Evolutionary conservation across 225 moss, liverwort and hornwort species (phyloP).

Genomic region (Asterella californica): DNA sequence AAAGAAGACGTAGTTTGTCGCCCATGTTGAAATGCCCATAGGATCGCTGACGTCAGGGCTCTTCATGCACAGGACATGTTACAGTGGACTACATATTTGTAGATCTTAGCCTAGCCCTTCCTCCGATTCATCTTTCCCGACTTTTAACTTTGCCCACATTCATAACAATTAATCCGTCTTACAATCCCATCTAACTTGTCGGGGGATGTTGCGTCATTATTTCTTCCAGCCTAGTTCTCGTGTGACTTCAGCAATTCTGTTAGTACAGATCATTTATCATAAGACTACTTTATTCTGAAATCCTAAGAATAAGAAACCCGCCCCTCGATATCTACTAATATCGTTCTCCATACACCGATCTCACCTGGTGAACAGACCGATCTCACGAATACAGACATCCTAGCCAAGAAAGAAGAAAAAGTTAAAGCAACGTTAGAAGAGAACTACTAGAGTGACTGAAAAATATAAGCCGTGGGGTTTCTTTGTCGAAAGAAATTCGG

Average conservation of each 20-base stretch:
- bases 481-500: too few relatives aligned
- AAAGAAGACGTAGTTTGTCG: conserved; percentile 15
- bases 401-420: too few relatives aligned
- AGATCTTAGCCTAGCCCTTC: neutral
- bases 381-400: too few relatives aligned
- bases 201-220: neutral
- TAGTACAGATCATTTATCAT: too few relatives aligned
- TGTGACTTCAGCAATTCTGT: neutral
- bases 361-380: too few relatives aligned
- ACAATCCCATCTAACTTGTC: neutral
- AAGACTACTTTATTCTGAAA: too few relatives aligned
- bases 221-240: neutral
- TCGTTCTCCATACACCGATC: too few relatives aligned
- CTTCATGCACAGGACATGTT: neutral
- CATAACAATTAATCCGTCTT: neutral
- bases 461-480: too few relatives aligned
- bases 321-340: too few relatives aligned
- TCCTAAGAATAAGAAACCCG: too few relatives aligned
- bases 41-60: conserved; percentile 4
- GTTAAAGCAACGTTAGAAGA: too few relatives aligned
- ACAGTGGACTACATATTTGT: neutral
- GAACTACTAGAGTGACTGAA: too few relatives aligned
- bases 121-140: neutral
- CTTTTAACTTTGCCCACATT: neutral
- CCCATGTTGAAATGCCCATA: conserved; percentile 7